Evolutionary conservation across 192 early-diverging fungal species (phyloP), one percentile per base, ranked within the genome.

Genomic region (Lobosporangium transversale): DNA sequence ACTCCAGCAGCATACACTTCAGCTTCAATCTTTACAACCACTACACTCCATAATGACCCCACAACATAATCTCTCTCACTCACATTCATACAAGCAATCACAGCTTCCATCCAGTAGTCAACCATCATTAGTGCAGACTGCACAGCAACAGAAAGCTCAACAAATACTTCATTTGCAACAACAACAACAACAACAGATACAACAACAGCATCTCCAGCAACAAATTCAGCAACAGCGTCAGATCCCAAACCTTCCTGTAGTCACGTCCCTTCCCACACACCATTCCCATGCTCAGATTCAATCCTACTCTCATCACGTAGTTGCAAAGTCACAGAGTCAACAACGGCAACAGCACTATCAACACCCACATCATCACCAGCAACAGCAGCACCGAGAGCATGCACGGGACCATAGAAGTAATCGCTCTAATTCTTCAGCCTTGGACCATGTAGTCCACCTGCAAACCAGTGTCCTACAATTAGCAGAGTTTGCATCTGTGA

Each of bases 401-500:
- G 17, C 23, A 0, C 30, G 66, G 37, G 66, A 68, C 24, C 66
- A 58, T 23, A 58, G 66, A 32, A 54, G 57, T 40, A 53, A 51
- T 31, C 17, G 30, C 1, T 37, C 50, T 4, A 62, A 71, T 31
- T 20, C 69, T 31, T 59, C 44, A 36, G 45, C 73, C 9, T 67
- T 76, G 51, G 73, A 76, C 4, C 58, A 62, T 56, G 73, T 76
- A 44, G 62, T 60, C 30, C 56, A 57, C 35, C 73, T 65, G 11
- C 73, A 76, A 49, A 76, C 73, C 36, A 76, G 63, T 40, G 56
- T 58, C 32, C 52, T 76, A 5, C 73, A 76, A 35, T 53, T 76
- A 4, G 73, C 73, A 15, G 73, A 76, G 40, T 76, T 76, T 23
- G 64, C 73, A 12, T 76, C 73, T 20, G 73, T 76, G 53, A 76